Conservation (phyloP, 2,329 filamentous ascomycete species). For the Hypoxylon sp. region DNA sequence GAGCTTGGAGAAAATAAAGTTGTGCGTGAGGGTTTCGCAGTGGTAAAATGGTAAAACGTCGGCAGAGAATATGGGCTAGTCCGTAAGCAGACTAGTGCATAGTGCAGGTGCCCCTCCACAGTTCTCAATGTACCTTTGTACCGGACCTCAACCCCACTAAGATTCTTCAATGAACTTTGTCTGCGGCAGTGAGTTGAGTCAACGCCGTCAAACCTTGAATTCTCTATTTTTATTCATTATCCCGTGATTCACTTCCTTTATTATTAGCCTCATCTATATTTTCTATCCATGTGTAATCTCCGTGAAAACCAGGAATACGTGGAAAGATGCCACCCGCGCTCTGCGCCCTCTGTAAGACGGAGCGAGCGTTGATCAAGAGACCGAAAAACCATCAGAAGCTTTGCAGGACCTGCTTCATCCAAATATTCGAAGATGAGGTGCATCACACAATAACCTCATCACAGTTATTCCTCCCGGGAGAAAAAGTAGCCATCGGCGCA, state of each 20-base stretch:
- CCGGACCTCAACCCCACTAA: constrained; percentile 36
- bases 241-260: neutral
- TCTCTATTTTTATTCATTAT: constrained; percentile 11
- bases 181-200: constrained; percentile 20
- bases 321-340: constrained; percentile 79
- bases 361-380: constrained; percentile 89
- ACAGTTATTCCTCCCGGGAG: constrained; percentile 84
- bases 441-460: constrained; percentile 91
- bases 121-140: constrained; percentile 28
- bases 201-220: constrained; percentile 1
- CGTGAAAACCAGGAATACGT: neutral
- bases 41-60: constrained; percentile 46
- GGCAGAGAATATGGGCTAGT: constrained; percentile 33
- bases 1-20: constrained; percentile 42
- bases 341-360: constrained; percentile 82
- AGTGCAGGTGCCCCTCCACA: constrained; percentile 39
- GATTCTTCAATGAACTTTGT: constrained; percentile 28
- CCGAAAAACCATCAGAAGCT: constrained; percentile 96
- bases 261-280: neutral
- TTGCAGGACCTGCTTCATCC: constrained; percentile 89
- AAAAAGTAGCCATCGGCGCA: constrained; percentile 92
- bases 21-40: constrained; percentile 52
- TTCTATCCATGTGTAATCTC: neutral
- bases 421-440: constrained; percentile 91
- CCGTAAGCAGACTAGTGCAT: constrained; percentile 20